Evolutionary conservation across 768 basidiomycete genomes (phyloP).

Genomic region (Coprinopsis strossmayeri): DNA sequence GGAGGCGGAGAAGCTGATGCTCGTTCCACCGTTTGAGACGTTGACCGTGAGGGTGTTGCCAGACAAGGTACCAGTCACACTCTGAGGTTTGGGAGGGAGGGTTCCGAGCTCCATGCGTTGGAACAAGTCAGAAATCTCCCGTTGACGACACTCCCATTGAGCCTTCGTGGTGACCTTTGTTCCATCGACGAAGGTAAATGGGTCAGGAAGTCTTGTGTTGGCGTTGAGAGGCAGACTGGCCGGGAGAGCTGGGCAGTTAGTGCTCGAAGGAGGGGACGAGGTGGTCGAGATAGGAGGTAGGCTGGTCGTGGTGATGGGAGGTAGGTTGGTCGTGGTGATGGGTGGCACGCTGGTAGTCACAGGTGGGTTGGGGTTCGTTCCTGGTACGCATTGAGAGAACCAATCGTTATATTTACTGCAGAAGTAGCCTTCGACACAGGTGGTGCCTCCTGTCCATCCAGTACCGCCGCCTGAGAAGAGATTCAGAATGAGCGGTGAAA

Average conservation of each 20-base stretch:
- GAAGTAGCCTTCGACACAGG: not conserved
- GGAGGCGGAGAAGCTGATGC: slow-evolving; percentile 39
- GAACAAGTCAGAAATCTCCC: slow-evolving; percentile 42
- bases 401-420: slow-evolving; percentile 15
- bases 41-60: slow-evolving; percentile 33
- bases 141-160: slow-evolving; percentile 46
- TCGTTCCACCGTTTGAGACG: slow-evolving; percentile 32
- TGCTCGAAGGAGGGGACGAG: slow-evolving; percentile 7
- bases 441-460: slow-evolving; percentile 1
- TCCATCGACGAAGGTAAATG: slow-evolving; percentile 46
- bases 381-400: slow-evolving; percentile 30
- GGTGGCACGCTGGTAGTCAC: slow-evolving; percentile 1
- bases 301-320: not conserved
- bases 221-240: slow-evolving; percentile 20
- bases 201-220: slow-evolving; percentile 42
- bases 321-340: not conserved
- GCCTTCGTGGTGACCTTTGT: slow-evolving; percentile 35
- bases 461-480: slow-evolving; percentile 3
- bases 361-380: slow-evolving; percentile 13
- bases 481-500: not conserved
- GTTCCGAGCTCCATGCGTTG: slow-evolving; percentile 48
- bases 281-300: not conserved
- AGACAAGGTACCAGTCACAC: slow-evolving; percentile 37
- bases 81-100: slow-evolving; percentile 38
- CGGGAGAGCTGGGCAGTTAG: slow-evolving; percentile 21